Conservation (phyloP, 1,284 basidiomycete species). For the Melampsora larici-populina region DNA sequence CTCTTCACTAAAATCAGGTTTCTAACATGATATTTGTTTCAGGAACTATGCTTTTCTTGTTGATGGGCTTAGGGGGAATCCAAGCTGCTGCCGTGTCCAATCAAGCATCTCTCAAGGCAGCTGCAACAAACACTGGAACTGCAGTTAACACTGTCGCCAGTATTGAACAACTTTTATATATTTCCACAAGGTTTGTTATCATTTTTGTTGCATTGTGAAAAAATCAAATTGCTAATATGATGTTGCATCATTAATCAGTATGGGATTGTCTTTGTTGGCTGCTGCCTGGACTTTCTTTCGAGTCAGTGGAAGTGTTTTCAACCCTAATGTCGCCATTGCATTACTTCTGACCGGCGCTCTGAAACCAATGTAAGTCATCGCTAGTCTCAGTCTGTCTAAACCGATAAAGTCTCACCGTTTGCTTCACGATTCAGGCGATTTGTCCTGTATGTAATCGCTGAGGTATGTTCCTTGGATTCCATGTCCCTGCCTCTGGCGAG, state of each 20-base stretch:
- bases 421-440: slow-evolving; percentile 41
- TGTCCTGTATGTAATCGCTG: slow-evolving; percentile 30
- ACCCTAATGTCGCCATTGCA: slow-evolving; percentile 35
- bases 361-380: slow-evolving; percentile 27
- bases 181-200: slow-evolving; percentile 37
- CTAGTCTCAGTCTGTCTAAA: slow-evolving; percentile 44
- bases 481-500: neutral
- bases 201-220: no score
- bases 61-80: slow-evolving; percentile 63
- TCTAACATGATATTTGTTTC: neutral
- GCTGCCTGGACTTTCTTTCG: slow-evolving; percentile 51
- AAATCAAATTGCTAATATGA: neutral
- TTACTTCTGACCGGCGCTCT: slow-evolving; percentile 27
- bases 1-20: neutral
- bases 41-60: slow-evolving; percentile 58
- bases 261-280: slow-evolving; percentile 67
- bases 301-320: slow-evolving; percentile 40
- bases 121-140: slow-evolving; percentile 42
- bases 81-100: slow-evolving; percentile 59
- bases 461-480: slow-evolving; percentile 4
- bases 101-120: slow-evolving; percentile 48
- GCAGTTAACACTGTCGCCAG: slow-evolving; percentile 50
- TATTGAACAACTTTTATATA: slow-evolving; percentile 54
- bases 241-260: slow-evolving; percentile 47
- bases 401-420: slow-evolving; percentile 1